These are phyloP conservation scores for Marasmius oreades DNA, from an alignment of 1,284 basidiomycete species.

Conservation along the genomic window DNA sequence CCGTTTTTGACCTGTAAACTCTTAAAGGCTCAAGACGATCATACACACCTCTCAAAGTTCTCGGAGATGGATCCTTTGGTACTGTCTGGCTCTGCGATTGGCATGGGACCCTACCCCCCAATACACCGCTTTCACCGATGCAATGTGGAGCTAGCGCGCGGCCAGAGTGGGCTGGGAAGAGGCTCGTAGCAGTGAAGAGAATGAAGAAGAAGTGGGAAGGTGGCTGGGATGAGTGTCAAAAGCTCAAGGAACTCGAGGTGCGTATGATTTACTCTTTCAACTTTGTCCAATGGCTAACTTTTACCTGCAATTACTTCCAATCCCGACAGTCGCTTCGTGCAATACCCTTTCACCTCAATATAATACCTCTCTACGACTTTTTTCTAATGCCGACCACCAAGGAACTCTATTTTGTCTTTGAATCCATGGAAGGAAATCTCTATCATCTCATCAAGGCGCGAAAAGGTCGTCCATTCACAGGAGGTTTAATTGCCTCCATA, in stretches of 20 bases:
- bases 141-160: conserved; percentile 85
- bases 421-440: conserved; percentile 99
- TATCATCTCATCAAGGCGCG: conserved; percentile 99
- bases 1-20: conserved; percentile 8
- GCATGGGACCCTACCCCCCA: conserved; percentile 91
- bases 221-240: conserved; percentile 96
- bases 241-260: conserved; percentile 95
- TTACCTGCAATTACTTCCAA: conserved; percentile 13
- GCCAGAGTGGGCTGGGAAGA: conserved; percentile 92
- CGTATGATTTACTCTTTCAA: conserved; percentile 25
- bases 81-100: conserved; percentile 99
- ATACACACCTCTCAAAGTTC: conserved; percentile 31
- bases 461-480: conserved; percentile 90
- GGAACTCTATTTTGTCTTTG: conserved; percentile 99
- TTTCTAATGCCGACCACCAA: conserved; percentile 92
- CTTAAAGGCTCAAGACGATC: conserved; percentile 33
- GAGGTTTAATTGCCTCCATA: conserved; percentile 93
- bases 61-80: conserved; percentile 96
- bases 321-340: conserved; percentile 79
- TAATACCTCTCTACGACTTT: conserved; percentile 98
- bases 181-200: conserved; percentile 94
- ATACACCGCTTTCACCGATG: conserved; percentile 86
- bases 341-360: conserved; percentile 94
- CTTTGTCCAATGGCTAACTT: conserved; percentile 14
- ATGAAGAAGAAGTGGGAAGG: conserved; percentile 99